A percentile compares a stretch with the other conserved stretches of the same genome.
These are phyloP conservation scores for Podaxis sp. DNA, from an alignment of 768 basidiomycete genomes.

Conservation along the genomic window DNA sequence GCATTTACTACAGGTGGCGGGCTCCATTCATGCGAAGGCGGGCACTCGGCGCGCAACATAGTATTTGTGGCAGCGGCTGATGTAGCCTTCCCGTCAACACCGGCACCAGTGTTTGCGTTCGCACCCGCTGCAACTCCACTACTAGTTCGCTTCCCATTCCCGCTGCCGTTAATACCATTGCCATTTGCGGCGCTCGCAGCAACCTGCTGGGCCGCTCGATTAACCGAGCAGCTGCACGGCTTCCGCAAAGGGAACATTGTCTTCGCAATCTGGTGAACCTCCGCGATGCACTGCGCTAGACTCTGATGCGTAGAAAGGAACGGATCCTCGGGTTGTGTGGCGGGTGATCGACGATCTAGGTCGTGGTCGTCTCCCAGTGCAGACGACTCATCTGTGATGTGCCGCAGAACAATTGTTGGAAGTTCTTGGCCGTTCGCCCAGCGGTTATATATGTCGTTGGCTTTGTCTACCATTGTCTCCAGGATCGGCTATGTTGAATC, in stretches of 20 bases:
- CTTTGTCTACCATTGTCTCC: constrained; percentile 49
- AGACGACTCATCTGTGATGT: constrained; percentile 30
- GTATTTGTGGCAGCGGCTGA: not conserved
- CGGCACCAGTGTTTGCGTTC: not conserved
- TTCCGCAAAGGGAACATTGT: constrained; percentile 42
- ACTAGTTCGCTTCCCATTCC: not conserved
- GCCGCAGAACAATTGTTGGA: constrained; percentile 39
- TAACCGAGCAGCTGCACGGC: constrained; percentile 38
- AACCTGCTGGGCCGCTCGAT: not conserved
- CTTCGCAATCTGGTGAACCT: constrained; percentile 44
- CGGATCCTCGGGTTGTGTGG: constrained; percentile 17
- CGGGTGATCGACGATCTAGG: constrained; percentile 13
- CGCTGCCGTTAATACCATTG: constrained; percentile 24
- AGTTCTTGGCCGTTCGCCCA: constrained; percentile 47
- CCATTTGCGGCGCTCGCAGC: not conserved
- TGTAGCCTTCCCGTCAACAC: not conserved
- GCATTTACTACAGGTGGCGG: constrained; percentile 34
- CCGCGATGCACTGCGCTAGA: constrained; percentile 45
- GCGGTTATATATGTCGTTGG: constrained; percentile 46
- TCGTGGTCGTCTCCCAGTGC: constrained; percentile 20
- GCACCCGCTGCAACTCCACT: not conserved
- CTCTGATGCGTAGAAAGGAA: constrained; percentile 40
- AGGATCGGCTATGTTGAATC: constrained; percentile 36
- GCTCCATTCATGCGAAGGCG: constrained; percentile 45
- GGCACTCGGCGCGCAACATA: constrained; percentile 11